A percentile compares a stretch with the other conserved stretches of the same genome.
phyloP scores from a whole-genome alignment of 1,284 basidiomycete species.

The Puccinia polysora region DNA sequence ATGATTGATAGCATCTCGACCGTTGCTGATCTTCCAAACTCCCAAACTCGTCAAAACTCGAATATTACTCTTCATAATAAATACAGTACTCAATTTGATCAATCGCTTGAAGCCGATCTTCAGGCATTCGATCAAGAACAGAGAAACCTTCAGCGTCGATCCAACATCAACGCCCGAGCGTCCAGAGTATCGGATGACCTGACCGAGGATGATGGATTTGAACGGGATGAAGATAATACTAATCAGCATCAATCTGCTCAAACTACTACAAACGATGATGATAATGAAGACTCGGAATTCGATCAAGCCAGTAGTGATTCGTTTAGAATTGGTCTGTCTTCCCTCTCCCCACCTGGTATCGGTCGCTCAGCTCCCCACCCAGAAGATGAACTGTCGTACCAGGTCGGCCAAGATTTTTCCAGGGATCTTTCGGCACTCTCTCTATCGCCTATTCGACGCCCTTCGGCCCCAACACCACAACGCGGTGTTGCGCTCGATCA shows the following conservation, averaged over 20 bases:
- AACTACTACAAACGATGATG: conserved; percentile 28
- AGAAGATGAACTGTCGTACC: conserved; percentile 24
- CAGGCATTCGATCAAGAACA: conserved; percentile 13
- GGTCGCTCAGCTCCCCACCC: conserved; percentile 15
- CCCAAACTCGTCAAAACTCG: background rate
- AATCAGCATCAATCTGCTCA: conserved; percentile 1
- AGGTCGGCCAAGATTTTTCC: conserved; percentile 30
- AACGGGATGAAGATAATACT: conserved; percentile 8
- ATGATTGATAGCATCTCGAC: conserved; percentile 37
- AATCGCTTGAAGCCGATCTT: conserved; percentile 33
- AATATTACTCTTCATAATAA: conserved; percentile 14
- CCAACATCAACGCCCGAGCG: background rate
- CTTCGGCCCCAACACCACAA: conserved; percentile 25
- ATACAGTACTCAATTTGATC: conserved; percentile 2
- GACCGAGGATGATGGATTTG: conserved; percentile 20
- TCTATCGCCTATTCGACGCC: conserved; percentile 31
- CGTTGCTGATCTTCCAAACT: background rate
- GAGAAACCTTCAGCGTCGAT: conserved; percentile 7
- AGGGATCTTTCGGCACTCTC: conserved; percentile 40
- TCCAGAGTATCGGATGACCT: conserved; percentile 20
- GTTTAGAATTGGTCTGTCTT: conserved; percentile 25
- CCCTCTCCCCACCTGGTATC: conserved; percentile 43
- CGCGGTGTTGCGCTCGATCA: background rate
- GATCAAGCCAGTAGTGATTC: conserved; percentile 17
- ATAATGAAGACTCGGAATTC: conserved; percentile 19